Evolutionary conservation across 768 basidiomycete species (phyloP), one percentile per base, ranked within the genome.

Genomic region (Tylopilus balloui): DNA sequence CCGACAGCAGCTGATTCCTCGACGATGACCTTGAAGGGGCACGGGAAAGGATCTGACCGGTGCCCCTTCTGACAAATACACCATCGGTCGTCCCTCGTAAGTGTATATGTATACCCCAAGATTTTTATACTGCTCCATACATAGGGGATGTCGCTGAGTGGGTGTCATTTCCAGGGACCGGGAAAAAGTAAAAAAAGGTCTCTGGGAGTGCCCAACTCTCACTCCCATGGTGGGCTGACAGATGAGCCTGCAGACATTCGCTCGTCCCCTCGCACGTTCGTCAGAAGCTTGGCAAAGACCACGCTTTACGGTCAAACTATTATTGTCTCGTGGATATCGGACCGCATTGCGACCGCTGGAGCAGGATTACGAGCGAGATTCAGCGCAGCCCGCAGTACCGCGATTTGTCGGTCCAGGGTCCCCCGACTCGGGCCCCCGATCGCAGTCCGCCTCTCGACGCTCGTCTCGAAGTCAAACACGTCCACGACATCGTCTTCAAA

Each of bases 381-480:
- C 39, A 93, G 66, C 24, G 77, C 75, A 47, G 73, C 72, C 44
- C 90, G 80, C 56, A 96, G 72, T 4, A 88, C 82, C 15, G 80
- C 68, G 47, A 98, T 84, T 71, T 98, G 95, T 56, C 92, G 73
- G 55, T 85, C 79, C 12, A 99, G 78, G 78, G 92, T 95, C 57
- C 75, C 76, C 50, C 78, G 77, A 65, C 89, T 92, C 4, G 96
- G 83, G 10, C 96, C 96, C 27, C 96, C 96, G 57, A 97, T 91
- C 2, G 94, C 85, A 61, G 88, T 78, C 60, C 94, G 73, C 53
- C 92, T 80, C 74, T 99, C 96, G 13, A 98, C 93, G 54, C 88
- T 91, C 41, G 87, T 85, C 68, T 98, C 95, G 65, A 97, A 99
- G 70, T 98, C 81, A 65, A 98, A 99, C 42, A 99, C 84, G 3